A percentile compares a stretch with the other conserved stretches of the same genome.
phyloP scores from a whole-genome alignment of 2,329 filamentous ascomycete species.

The Colletotrichum trifolii region DNA sequence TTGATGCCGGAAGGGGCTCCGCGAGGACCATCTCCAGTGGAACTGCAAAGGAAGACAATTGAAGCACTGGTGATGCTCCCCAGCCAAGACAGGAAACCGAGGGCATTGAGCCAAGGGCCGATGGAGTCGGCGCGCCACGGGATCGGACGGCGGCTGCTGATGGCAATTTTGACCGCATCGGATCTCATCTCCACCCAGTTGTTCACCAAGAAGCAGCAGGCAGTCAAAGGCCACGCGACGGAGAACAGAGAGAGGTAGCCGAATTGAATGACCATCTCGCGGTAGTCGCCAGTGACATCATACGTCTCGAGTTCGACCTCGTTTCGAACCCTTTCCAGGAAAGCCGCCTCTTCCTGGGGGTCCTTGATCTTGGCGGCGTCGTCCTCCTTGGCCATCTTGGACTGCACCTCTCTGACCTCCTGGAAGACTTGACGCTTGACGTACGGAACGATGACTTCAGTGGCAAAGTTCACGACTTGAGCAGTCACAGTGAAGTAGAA shows the following conservation, averaged over 20 bases:
- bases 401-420: slow-evolving; percentile 82
- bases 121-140: slow-evolving; percentile 94
- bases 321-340: slow-evolving; percentile 82
- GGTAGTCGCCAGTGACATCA: slow-evolving; percentile 89
- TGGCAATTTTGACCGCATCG: slow-evolving; percentile 93
- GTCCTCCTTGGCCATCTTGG: slow-evolving; percentile 65
- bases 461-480: slow-evolving; percentile 86
- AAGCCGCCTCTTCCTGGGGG: slow-evolving; percentile 79
- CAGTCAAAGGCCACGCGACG: slow-evolving; percentile 93
- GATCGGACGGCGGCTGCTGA: slow-evolving; percentile 87
- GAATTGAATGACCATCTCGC: slow-evolving; percentile 92
- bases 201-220: slow-evolving; percentile 89
- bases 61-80: slow-evolving; percentile 89
- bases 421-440: slow-evolving; percentile 81
- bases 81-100: slow-evolving; percentile 93
- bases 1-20: slow-evolving; percentile 78
- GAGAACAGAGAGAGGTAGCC: slow-evolving; percentile 92
- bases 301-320: slow-evolving; percentile 87
- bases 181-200: slow-evolving; percentile 96
- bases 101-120: slow-evolving; percentile 87
- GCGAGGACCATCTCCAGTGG: slow-evolving; percentile 74
- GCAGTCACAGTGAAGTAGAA: slow-evolving; percentile 97
- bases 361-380: slow-evolving; percentile 66
- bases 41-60: slow-evolving; percentile 91
- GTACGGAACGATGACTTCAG: slow-evolving; percentile 88